Conservation (phyloP, 352 stramenopile genomes). For the Aphanomyces euteiches region DNA sequence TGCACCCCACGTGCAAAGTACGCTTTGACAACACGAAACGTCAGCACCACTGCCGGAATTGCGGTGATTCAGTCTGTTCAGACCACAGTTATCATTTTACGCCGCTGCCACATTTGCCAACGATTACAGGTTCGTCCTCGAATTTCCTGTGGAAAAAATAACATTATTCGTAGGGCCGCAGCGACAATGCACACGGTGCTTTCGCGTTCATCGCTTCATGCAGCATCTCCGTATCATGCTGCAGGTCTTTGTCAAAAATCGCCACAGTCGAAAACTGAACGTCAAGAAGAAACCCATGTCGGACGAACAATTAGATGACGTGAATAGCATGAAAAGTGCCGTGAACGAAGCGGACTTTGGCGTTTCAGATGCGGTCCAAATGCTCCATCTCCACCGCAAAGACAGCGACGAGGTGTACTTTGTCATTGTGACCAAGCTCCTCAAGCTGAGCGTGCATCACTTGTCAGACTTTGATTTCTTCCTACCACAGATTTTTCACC, state of each 20-base stretch:
- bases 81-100: slow-evolving; percentile 75
- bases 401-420: slow-evolving; percentile 70
- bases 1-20: slow-evolving; percentile 55
- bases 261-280: slow-evolving; percentile 2
- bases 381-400: slow-evolving; percentile 75
- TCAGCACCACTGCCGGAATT: slow-evolving; percentile 82
- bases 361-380: slow-evolving; percentile 75
- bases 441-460: slow-evolving; percentile 57
- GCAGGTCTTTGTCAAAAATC: slow-evolving; percentile 24
- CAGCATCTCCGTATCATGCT: slow-evolving; percentile 59
- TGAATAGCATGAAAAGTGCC: slow-evolving; percentile 49
- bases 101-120: slow-evolving; percentile 56
- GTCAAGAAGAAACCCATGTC: neutral
- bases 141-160: neutral
- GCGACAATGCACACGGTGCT: slow-evolving; percentile 64
- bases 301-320: slow-evolving; percentile 39
- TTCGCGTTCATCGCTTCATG: slow-evolving; percentile 68
- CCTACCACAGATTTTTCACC: slow-evolving; percentile 75
- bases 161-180: slow-evolving; percentile 40
- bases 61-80: slow-evolving; percentile 69
- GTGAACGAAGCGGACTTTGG: slow-evolving; percentile 56
- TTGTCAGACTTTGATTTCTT: slow-evolving; percentile 83
- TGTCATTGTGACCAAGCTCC: slow-evolving; percentile 61
- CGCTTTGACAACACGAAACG: slow-evolving; percentile 75
- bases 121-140: slow-evolving; percentile 33